phyloP scores from a whole-genome alignment of 2,329 filamentous ascomycete genomes.

The Stagonosporopsis cucurbitacearum region DNA sequence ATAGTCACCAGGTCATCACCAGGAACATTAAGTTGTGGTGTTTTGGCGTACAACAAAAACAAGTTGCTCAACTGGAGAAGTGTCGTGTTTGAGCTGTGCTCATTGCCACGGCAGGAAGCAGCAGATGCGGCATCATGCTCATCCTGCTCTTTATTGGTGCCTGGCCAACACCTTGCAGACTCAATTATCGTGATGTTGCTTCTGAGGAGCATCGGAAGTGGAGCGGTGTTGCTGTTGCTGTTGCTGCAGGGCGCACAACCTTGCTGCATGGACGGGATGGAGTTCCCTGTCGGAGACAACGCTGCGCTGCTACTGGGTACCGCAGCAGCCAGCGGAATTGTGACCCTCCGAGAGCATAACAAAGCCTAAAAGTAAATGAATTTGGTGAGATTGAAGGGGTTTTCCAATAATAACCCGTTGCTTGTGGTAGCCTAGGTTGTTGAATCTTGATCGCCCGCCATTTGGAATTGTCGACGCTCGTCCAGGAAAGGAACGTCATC shows the following conservation, averaged over 20 bases:
- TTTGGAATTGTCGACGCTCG: constrained; percentile 11
- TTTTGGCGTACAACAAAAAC: constrained; percentile 8
- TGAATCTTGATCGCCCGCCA: constrained; percentile 1
- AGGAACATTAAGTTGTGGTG: constrained; percentile 8
- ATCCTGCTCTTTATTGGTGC: constrained; percentile 4
- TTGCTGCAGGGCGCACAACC: constrained; percentile 11
- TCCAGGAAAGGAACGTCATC: background rate
- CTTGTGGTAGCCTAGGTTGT: background rate
- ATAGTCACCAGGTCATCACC: background rate
- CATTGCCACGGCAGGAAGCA: constrained; percentile 2
- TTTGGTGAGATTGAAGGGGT: background rate
- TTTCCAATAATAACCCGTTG: background rate
- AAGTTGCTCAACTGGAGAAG: background rate
- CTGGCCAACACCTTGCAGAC: constrained; percentile 7
- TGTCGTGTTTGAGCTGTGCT: background rate
- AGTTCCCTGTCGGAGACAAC: constrained; percentile 19
- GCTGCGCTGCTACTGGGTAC: constrained; percentile 31
- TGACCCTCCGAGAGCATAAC: constrained; percentile 1
- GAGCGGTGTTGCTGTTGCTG: constrained; percentile 16
- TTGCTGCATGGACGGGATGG: constrained; percentile 7
- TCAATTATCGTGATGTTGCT: constrained; percentile 13
- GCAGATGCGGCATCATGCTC: constrained; percentile 1
- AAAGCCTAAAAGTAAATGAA: background rate
- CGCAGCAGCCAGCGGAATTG: constrained; percentile 11
- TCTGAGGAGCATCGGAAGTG: constrained; percentile 9